Evolutionary conservation across 805 yeast species (phyloP).

Genomic region (Pichia rugopelliculosa): DNA sequence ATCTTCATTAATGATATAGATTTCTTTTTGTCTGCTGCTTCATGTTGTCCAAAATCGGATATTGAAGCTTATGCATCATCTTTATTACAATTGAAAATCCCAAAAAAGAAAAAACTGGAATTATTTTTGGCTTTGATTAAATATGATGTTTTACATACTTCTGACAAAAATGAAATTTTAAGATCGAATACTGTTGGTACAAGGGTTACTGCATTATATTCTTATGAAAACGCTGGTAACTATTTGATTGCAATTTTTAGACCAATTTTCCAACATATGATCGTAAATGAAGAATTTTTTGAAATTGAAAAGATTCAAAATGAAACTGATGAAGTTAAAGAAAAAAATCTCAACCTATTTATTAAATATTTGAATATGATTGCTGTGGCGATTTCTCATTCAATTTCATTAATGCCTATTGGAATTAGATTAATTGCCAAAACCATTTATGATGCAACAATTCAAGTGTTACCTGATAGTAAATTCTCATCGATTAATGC

Average conservation of each 20-base stretch:
- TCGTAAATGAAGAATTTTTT: constrained; percentile 42
- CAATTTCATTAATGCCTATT: constrained; percentile 54
- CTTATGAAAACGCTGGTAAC: constrained; percentile 55
- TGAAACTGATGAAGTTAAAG: constrained; percentile 32
- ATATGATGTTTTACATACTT: constrained; percentile 54
- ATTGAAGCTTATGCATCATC: constrained; percentile 66
- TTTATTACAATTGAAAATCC: constrained; percentile 46
- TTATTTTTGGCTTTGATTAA: constrained; percentile 49
- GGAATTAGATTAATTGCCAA: constrained; percentile 68
- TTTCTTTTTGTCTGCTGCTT: constrained; percentile 46
- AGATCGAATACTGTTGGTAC: constrained; percentile 81
- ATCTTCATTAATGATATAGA: constrained; percentile 29
- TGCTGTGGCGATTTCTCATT: constrained; percentile 50
- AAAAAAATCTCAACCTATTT: constrained; percentile 39
- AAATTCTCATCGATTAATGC: constrained; percentile 75
- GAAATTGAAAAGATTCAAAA: constrained; percentile 37
- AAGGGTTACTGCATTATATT: constrained; percentile 61
- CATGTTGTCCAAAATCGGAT: constrained; percentile 58
- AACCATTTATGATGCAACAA: constrained; percentile 51
- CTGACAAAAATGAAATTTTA: constrained; percentile 63
- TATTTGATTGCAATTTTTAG: constrained; percentile 48
- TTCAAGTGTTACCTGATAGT: constrained; percentile 57
- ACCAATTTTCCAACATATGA: constrained; percentile 50
- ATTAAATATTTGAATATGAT: constrained; percentile 48
- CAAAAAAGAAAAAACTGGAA: constrained; percentile 30